These are phyloP conservation scores for Taphrina deformans DNA, from an alignment of 1,139 yeast genomes.

Conservation along the genomic window DNA sequence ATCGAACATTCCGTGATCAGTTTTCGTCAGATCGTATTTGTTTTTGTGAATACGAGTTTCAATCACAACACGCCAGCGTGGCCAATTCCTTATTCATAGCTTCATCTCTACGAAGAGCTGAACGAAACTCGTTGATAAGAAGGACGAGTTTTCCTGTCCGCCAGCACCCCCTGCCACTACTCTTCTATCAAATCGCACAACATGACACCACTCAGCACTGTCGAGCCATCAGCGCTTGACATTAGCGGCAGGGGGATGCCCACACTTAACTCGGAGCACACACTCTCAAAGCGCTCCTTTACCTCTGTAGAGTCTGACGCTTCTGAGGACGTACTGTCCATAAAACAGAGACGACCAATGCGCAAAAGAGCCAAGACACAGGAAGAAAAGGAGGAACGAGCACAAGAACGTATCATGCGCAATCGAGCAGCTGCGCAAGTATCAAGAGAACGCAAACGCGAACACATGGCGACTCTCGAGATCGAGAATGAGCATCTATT, in stretches of 20 bases:
- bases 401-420: slow-evolving; percentile 86
- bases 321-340: not conserved
- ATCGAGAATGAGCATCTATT: slow-evolving; percentile 33
- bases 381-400: slow-evolving; percentile 95
- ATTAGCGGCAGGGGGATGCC: slow-evolving; percentile 10
- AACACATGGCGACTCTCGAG: slow-evolving; percentile 85
- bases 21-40: not conserved
- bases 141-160: not conserved
- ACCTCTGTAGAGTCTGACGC: not conserved
- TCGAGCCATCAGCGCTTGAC: not conserved
- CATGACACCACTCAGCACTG: not conserved
- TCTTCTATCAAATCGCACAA: not conserved
- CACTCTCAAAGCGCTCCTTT: not conserved
- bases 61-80: slow-evolving; percentile 9
- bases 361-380: slow-evolving; percentile 94
- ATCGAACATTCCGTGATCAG: not conserved
- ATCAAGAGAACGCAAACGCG: slow-evolving; percentile 91
- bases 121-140: not conserved
- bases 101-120: not conserved
- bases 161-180: not conserved
- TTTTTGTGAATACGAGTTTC: not conserved
- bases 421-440: slow-evolving; percentile 98
- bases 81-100: not conserved
- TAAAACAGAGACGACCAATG: slow-evolving; percentile 61
- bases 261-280: not conserved